Evolutionary conservation across 768 basidiomycete species (phyloP).

Genomic region (Suillus subluteus): DNA sequence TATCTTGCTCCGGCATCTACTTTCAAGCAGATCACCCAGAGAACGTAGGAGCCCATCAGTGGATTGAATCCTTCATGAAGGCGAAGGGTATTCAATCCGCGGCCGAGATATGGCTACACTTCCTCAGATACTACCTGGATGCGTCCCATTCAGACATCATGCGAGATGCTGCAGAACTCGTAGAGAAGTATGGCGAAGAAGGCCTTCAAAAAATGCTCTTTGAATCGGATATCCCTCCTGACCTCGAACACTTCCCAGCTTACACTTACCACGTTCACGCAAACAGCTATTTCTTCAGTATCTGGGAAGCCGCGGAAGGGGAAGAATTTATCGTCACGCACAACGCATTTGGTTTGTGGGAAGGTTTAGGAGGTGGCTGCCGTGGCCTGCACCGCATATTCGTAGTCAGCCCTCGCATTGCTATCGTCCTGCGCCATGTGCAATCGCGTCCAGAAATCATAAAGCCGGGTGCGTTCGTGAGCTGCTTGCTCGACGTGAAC

Average conservation of each 20-base stretch:
- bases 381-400: conserved; percentile 33
- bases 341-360: conserved; percentile 39
- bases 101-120: background rate
- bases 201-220: background rate
- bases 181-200: conserved; percentile 1
- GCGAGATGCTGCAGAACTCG: background rate
- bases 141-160: background rate
- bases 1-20: background rate
- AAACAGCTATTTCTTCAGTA: conserved; percentile 15
- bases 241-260: conserved; percentile 24
- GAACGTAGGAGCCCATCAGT: background rate
- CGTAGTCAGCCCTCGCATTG: conserved; percentile 40
- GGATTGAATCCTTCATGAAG: background rate
- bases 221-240: conserved; percentile 7
- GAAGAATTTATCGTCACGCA: conserved; percentile 39
- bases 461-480: background rate
- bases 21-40: background rate
- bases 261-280: conserved; percentile 31
- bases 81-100: background rate
- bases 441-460: conserved; percentile 13
- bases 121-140: background rate
- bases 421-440: conserved; percentile 32
- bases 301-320: conserved; percentile 38
- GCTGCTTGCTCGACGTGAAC: background rate
- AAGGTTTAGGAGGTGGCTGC: conserved; percentile 30